These are phyloP conservation scores for Eucalyptus microcorys DNA, from an alignment of 345 rosid genomes.

Conservation along the genomic window DNA sequence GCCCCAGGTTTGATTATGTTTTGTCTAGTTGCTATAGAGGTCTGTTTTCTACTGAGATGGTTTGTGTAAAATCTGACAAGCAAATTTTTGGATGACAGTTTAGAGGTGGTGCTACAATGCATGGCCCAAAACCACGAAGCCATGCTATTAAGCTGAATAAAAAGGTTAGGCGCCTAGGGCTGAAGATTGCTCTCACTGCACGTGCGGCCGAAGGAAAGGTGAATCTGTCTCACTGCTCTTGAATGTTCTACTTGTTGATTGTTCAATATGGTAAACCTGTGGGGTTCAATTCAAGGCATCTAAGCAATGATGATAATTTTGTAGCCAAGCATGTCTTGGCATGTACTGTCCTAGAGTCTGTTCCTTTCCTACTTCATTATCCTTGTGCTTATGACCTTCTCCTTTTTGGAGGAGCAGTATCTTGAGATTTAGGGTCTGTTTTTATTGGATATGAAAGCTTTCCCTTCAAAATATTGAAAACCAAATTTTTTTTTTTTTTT, in stretches of 20 bases:
- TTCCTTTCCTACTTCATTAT: neutral
- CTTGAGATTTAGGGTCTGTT: neutral
- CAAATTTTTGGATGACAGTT: slow-evolving; percentile 36
- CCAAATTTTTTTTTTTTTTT: neutral
- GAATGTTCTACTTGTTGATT: neutral
- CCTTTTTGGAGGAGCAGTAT: neutral
- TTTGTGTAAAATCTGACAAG: neutral
- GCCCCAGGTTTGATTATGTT: slow-evolving; percentile 49
- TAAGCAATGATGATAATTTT: neutral
- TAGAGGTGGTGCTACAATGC: slow-evolving; percentile 84
- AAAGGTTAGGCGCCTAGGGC: slow-evolving; percentile 80
- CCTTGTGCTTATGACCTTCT: neutral
- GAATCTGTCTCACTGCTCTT: neutral
- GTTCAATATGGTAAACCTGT: neutral
- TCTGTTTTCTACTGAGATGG: neutral
- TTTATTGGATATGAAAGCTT: neutral
- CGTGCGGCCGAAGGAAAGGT: slow-evolving; percentile 97
- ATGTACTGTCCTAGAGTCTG: neutral
- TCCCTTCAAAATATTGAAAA: neutral
- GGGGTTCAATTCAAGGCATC: neutral
- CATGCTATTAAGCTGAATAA: slow-evolving; percentile 87
- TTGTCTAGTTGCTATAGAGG: neutral
- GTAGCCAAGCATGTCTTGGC: neutral
- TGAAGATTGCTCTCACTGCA: slow-evolving; percentile 87
- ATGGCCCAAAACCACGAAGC: slow-evolving; percentile 91